Evolutionary conservation across 495 filamentous ascomycete genomes (phyloP).

Genomic region (Cenococcum geophilum): DNA sequence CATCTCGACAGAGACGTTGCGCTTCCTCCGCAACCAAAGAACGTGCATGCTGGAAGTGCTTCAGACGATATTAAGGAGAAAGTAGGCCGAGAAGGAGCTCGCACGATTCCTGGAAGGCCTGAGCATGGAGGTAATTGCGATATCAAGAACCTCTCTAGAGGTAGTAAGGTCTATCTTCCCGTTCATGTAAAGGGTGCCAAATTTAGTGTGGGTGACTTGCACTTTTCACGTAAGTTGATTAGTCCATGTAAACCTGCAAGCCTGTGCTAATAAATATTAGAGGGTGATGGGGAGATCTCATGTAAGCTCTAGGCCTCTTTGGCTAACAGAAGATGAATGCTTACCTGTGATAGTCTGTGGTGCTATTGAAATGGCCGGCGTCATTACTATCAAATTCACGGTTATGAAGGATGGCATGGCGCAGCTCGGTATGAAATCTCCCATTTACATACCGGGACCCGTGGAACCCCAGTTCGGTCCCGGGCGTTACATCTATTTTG

Average conservation of each 20-base stretch:
- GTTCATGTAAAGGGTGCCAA: slow-evolving; percentile 82
- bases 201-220: slow-evolving; percentile 87
- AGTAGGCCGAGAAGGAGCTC: slow-evolving; percentile 78
- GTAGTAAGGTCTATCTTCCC: slow-evolving; percentile 84
- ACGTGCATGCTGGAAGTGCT: slow-evolving; percentile 66
- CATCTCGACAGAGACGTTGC: slow-evolving; percentile 71
- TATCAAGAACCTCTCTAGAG: slow-evolving; percentile 85
- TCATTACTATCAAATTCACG: slow-evolving; percentile 86
- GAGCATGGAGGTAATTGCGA: slow-evolving; percentile 61
- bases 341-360: slow-evolving; percentile 56
- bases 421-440: slow-evolving; percentile 73
- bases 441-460: slow-evolving; percentile 83
- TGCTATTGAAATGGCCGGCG: slow-evolving; percentile 93
- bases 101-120: slow-evolving; percentile 75
- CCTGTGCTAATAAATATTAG: slow-evolving; percentile 26
- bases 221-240: slow-evolving; percentile 59
- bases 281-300: slow-evolving; percentile 90
- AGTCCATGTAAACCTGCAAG: not conserved
- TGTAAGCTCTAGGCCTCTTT: slow-evolving; percentile 34
- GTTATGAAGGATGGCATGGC: slow-evolving; percentile 80
- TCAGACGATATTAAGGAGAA: slow-evolving; percentile 57
- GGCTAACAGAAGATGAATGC: not conserved
- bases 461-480: slow-evolving; percentile 90
- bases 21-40: slow-evolving; percentile 63
- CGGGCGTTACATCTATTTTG: slow-evolving; percentile 81